Percentiles rank a stretch among this genome's conserved stretches.
These are phyloP conservation scores for Sparassis latifolia DNA, from an alignment of 1,284 basidiomycete genomes.

Conservation along the genomic window DNA sequence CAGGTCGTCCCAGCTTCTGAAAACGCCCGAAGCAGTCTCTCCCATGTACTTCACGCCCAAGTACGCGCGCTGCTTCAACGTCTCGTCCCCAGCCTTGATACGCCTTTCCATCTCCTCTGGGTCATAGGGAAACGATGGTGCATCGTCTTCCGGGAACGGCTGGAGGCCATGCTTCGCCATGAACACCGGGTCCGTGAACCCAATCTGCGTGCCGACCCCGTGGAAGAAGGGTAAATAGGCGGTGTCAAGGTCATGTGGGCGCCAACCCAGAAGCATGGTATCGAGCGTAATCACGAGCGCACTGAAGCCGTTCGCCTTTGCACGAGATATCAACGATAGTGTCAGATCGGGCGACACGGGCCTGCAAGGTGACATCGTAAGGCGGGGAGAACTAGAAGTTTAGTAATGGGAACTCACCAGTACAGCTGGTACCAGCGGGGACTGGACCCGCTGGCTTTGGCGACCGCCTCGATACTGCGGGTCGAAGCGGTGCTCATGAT, in stretches of 20 bases:
- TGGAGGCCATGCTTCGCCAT: constrained; percentile 45
- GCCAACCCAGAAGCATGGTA: constrained; percentile 60
- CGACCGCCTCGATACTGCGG: constrained; percentile 69
- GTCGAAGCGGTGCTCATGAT: constrained; percentile 69
- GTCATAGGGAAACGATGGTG: constrained; percentile 53
- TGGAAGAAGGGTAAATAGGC: constrained; percentile 59
- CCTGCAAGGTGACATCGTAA: constrained; percentile 27
- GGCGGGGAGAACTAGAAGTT: too few relatives aligned
- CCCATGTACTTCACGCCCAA: constrained; percentile 50
- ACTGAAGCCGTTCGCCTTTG: constrained; percentile 57
- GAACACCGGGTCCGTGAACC: constrained; percentile 63
- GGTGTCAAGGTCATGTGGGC: constrained; percentile 54
- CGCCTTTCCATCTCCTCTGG: constrained; percentile 34
- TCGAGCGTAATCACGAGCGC: constrained; percentile 69
- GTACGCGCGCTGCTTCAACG: constrained; percentile 30
- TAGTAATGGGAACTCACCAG: constrained; percentile 34
- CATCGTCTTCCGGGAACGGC: constrained; percentile 32
- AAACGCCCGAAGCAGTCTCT: constrained; percentile 52
- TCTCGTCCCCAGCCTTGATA: constrained; percentile 39
- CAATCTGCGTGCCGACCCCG: constrained; percentile 53
- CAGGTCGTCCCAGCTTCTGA: constrained; percentile 59
- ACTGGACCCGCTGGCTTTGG: constrained; percentile 53
- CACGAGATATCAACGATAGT: constrained; percentile 55
- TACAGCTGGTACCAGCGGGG: constrained; percentile 80
- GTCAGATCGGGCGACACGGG: constrained; percentile 57